Conservation (phyloP, 768 basidiomycete genomes). For the Suillus ampliporus region DNA sequence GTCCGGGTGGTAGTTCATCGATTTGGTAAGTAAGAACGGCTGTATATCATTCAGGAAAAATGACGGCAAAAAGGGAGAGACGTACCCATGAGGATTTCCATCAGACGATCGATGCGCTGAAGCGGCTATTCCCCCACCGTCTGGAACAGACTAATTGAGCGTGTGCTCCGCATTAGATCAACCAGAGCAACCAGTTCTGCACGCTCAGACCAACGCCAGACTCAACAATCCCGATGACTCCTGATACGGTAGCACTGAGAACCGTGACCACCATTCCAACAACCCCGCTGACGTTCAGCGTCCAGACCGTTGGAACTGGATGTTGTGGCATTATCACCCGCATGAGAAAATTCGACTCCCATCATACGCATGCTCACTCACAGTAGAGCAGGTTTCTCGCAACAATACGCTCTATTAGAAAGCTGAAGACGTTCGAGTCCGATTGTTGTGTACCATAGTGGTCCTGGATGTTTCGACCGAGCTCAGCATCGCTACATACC, state of each 20-base stretch:
- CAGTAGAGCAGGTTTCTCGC: slow-evolving; percentile 89
- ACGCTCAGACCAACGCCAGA: slow-evolving; percentile 71
- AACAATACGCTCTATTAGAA: slow-evolving; percentile 85
- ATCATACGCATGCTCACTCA: slow-evolving; percentile 83
- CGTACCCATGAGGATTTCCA: slow-evolving; percentile 78
- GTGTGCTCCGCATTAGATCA: slow-evolving; percentile 63
- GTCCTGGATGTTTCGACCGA: slow-evolving; percentile 80
- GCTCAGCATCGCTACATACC: slow-evolving; percentile 78
- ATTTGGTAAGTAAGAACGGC: slow-evolving; percentile 82
- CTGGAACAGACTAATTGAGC: slow-evolving; percentile 55
- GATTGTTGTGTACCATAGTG: slow-evolving; percentile 68
- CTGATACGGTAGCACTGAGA: slow-evolving; percentile 82
- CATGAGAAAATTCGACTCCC: slow-evolving; percentile 67
- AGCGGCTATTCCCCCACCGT: slow-evolving; percentile 65
- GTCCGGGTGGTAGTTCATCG: slow-evolving; percentile 89
- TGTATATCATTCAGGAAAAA: slow-evolving; percentile 29
- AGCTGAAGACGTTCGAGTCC: slow-evolving; percentile 74
- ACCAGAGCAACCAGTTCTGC: too few species aligned
- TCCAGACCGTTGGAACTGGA: slow-evolving; percentile 53
- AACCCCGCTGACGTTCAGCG: slow-evolving; percentile 64
- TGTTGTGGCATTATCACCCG: slow-evolving; percentile 26
- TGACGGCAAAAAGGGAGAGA: slow-evolving; percentile 6
- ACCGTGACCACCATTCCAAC: slow-evolving; percentile 86
- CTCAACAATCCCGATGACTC: slow-evolving; percentile 87
- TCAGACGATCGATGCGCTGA: slow-evolving; percentile 65